A percentile compares a stretch with the other conserved stretches of the same genome.
Evolutionary conservation across 306 rosid species (phyloP).

Genomic region (Calophaca sinica): DNA sequence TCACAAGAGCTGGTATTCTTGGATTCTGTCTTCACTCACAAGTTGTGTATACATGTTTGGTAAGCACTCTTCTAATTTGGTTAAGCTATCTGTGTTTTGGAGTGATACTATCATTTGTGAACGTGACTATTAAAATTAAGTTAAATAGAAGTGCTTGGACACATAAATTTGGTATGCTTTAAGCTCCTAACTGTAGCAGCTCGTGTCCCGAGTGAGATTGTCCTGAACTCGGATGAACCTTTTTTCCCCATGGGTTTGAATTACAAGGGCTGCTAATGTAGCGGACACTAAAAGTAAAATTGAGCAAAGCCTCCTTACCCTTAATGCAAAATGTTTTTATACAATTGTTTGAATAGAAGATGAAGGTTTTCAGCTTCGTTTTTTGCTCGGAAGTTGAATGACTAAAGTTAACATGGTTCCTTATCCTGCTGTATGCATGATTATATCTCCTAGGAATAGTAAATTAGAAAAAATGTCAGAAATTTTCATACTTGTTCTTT

Average conservation of each 20-base stretch:
- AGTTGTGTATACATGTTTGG: conserved; percentile 99
- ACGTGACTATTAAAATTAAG: conserved; percentile 17
- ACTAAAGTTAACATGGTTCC: not conserved
- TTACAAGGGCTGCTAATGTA: not conserved
- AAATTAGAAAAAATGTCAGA: not conserved
- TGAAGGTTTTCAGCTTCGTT: not conserved
- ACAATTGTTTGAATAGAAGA: not conserved
- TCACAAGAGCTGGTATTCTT: conserved; percentile 98
- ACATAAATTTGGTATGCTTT: conserved; percentile 14
- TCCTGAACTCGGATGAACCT: conserved; percentile 8
- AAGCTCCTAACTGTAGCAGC: conserved; percentile 1
- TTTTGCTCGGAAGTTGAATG: not conserved
- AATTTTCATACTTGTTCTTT: not conserved
- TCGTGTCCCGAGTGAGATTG: conserved; percentile 16
- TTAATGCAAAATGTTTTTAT: not conserved
- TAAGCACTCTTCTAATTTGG: conserved; percentile 52
- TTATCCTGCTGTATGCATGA: not conserved
- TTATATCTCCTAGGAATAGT: not conserved
- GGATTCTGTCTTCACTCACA: conserved; percentile 96
- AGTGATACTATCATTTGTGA: conserved; percentile 1
- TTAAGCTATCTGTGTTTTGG: conserved; percentile 20
- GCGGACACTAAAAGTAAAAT: conserved; percentile 9
- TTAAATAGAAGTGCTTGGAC: conserved; percentile 7
- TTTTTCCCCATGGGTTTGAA: not conserved
- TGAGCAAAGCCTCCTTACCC: not conserved